Base-by-base conservation (phyloP, 306 rosid species). In the Acacia crassicarpa region DNA sequence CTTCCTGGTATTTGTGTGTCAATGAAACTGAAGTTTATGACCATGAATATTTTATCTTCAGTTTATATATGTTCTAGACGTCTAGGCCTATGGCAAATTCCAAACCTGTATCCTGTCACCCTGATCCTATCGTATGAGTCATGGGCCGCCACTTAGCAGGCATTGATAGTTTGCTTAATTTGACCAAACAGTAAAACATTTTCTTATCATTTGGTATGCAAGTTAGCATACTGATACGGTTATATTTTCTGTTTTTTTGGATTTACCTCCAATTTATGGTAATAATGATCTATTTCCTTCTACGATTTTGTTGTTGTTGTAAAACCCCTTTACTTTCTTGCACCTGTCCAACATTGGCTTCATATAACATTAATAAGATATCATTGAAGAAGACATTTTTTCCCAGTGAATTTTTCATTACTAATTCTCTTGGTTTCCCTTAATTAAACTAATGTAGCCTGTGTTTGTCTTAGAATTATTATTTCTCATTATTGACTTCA, bases 61-160 rank as follows among this genome's bases (percentile, higher is more conserved):
- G 33, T 43, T 25, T 65, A 19, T 65, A 65, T 48, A 74, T 16
- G 10, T 56, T 56, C 13, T 8, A 30, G 22, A 32, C 68, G 63
- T 74, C 74, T 74, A 38, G 69, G 67, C 67, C 33, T 54, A 54
- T 35, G 49, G 67, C 6, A 54, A 74, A 35, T 11, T 74, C 49
- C 38, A 54, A 19, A 53, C 13, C 40, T 74, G 8, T n/a, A 53
- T 74, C 8, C 35, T 11, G 79, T 65, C 35, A 46, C 22, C n/a
- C 20, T 32, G 48, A 27, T 51, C 22, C 45, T 23, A n/a, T 41
- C 20, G 4, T 63, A 65, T 61, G 53, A 44, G n/a, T 45, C 48
- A 19, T 22, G 35, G 35, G 51, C 77, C 19, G 35, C 11, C 45
- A 13, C 61, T 33, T 33, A 2, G 41, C 20, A 20, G 20, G 16